A percentile compares a stretch with the other conserved stretches of the same genome.
Conservation (phyloP, 2,329 filamentous ascomycete species). For the Xylaria sp. region DNA sequence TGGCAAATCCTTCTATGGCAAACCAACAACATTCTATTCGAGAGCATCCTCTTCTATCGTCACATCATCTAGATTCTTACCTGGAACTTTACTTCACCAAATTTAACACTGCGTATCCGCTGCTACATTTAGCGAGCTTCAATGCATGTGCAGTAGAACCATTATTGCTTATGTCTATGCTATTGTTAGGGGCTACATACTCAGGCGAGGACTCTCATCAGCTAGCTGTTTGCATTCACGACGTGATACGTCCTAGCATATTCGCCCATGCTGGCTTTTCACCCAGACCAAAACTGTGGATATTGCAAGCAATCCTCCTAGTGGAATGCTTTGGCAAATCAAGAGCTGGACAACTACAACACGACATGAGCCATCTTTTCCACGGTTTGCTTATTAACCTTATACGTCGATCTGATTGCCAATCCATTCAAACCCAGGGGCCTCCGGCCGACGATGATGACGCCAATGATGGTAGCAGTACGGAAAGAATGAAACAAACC, state of each 20-base stretch:
- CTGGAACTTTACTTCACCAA: constrained; percentile 69
- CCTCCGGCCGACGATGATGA: constrained; percentile 15
- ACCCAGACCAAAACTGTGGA: constrained; percentile 69
- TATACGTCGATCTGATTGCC: constrained; percentile 52
- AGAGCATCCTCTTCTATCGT: constrained; percentile 63
- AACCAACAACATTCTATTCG: constrained; percentile 59
- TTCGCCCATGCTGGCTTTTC: constrained; percentile 68
- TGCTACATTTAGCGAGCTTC: constrained; percentile 69
- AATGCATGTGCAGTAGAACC: constrained; percentile 61
- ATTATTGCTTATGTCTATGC: constrained; percentile 63
- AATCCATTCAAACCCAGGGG: constrained; percentile 48
- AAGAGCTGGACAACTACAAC: constrained; percentile 70
- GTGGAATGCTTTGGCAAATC: constrained; percentile 74
- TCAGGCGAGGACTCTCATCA: constrained; percentile 68
- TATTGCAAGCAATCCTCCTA: constrained; percentile 69
- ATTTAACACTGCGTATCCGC: constrained; percentile 70
- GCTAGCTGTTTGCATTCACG: constrained; percentile 70
- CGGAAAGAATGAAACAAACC: constrained; percentile 55
- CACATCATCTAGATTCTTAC: constrained; percentile 64
- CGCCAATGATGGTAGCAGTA: constrained; percentile 45
- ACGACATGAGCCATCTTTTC: constrained; percentile 71
- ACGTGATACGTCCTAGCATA: constrained; percentile 68
- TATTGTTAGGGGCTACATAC: constrained; percentile 72
- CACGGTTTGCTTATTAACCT: constrained; percentile 55
- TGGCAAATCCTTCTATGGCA: constrained; percentile 59